Percentiles rank a stretch among this genome's conserved stretches.
phyloP scores from a whole-genome alignment of 495 filamentous ascomycete species.

The Oidiodendron maius region DNA sequence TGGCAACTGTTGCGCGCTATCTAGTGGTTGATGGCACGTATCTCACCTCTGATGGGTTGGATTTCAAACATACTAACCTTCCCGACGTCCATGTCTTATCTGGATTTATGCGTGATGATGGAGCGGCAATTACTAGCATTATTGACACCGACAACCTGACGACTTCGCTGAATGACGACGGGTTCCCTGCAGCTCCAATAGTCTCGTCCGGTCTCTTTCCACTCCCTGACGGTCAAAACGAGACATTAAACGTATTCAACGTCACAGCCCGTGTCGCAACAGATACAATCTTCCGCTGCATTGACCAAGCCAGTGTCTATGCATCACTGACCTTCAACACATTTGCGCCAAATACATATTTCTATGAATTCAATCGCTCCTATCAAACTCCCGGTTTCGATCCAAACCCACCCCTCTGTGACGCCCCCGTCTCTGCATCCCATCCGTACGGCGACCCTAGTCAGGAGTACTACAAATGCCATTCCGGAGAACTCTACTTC shows the following conservation, averaged over 20 bases:
- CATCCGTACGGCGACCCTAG: conserved; percentile 32
- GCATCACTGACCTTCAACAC: conserved; percentile 21
- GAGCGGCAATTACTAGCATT: conserved; percentile 33
- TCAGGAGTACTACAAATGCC: conserved; percentile 36
- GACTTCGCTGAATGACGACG: conserved; percentile 27
- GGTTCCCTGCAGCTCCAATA: conserved; percentile 21
- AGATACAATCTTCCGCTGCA: conserved; percentile 38
- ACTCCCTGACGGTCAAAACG: conserved; percentile 30
- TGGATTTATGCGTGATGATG: conserved; percentile 34
- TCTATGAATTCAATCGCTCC: conserved; percentile 38
- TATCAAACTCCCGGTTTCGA: conserved; percentile 42
- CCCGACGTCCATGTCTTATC: conserved; percentile 36
- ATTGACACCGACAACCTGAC: conserved; percentile 26
- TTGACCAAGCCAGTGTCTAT: conserved; percentile 37
- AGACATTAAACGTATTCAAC: conserved; percentile 38
- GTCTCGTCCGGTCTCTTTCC: conserved; percentile 35
- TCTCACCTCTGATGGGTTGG: conserved; percentile 33
- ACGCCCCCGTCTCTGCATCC: conserved; percentile 22
- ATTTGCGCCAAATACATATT: conserved; percentile 32
- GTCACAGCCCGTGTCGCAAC: conserved; percentile 35
- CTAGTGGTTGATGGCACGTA: conserved; percentile 39
- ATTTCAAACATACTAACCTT: conserved; percentile 24
- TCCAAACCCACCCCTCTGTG: conserved; percentile 36
- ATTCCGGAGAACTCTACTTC: conserved; percentile 42
- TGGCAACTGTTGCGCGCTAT: conserved; percentile 33